Evolutionary conservation across 192 early-diverging fungal species (phyloP), one percentile per base, ranked within the genome.

Genomic region (Backusella psychrophila): DNA sequence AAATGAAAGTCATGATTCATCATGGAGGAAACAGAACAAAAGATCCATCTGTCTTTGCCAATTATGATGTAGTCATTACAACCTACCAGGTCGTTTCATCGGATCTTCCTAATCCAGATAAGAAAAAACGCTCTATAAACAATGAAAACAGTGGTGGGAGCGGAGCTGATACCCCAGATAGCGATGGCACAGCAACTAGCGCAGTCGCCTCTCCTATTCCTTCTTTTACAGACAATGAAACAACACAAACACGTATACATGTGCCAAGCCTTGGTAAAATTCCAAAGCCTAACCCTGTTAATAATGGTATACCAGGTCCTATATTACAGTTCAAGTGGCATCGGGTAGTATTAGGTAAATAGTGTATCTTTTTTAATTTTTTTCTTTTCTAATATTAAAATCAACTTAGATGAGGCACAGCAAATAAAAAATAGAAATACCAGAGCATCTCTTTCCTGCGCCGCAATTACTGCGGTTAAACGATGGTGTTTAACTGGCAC

Each of bases 401-500:
- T 46, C 17, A 46, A 5, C 14, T 21, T 79, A 72, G 91, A 92
- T 74, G 91, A 93, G 71, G 90, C 91, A 3, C 91, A 93, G 33
- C 75, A 82, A n/a, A 89, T 91, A 74, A 91, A 90, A 65, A 90
- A 90, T 78, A 82, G 75, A 33, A 41, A 41, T n/a, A 83, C 89
- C 0, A 81, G 83, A 35, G 75, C 81, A 19, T 79, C 85, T 2
- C 77, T 74, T 49, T 83, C 89, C 6, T 89, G 88, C 46, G 69
- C 80, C 14, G 39, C 76, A 12, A 68, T 93, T n/a, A 53, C 81
- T 49, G 73, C 85, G 1, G 78, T 44, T 12, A 88, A 91, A 67
- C 77, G 89, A 53, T 93, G 91, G 91, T 90, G 90, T 52, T 74
- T 93, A 23, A 90, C 89, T n/a, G 88, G 89, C 59, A 91, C 84